Evolutionary conservation across 306 rosid genomes (phyloP).

Genomic region (Dalbergia cultrata): DNA sequence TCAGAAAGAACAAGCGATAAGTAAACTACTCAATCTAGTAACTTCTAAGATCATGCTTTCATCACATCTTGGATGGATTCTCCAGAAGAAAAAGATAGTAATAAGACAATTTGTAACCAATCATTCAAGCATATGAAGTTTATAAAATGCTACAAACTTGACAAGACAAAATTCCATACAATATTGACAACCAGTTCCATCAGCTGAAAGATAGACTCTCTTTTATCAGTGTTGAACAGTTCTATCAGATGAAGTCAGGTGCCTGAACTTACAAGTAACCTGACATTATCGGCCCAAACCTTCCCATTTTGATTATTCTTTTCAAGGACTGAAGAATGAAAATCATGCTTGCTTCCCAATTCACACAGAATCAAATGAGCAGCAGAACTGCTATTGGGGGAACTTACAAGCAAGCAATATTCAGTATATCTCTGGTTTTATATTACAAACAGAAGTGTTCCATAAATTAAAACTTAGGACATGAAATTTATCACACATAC

Average conservation of each 20-base stretch:
- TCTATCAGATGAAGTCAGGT: neutral
- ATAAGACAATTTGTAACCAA: neutral
- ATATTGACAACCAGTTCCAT: neutral
- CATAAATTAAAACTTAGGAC: neutral
- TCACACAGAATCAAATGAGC: neutral
- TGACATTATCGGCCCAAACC: constrained; percentile 3
- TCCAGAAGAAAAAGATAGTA: constrained; percentile 19
- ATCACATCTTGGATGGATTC: neutral
- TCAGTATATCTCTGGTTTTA: constrained; percentile 25
- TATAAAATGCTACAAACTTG: constrained; percentile 19
- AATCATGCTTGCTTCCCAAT: neutral
- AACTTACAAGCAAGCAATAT: neutral
- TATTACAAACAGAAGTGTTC: neutral
- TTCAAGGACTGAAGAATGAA: neutral
- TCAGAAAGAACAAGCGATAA: constrained; percentile 3
- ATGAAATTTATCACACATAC: constrained; percentile 15
- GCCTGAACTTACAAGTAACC: neutral
- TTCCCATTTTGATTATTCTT: neutral
- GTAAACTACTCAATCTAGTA: constrained; percentile 22
- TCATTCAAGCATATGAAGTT: constrained; percentile 2
- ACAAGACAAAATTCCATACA: constrained; percentile 7
- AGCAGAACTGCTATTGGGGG: neutral
- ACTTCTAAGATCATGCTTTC: constrained; percentile 31
- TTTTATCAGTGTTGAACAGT: neutral
- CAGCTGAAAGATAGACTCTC: constrained; percentile 17